Base-by-base conservation (phyloP, 78 protist genomes). In the Dictyostelium citrinum region DNA sequence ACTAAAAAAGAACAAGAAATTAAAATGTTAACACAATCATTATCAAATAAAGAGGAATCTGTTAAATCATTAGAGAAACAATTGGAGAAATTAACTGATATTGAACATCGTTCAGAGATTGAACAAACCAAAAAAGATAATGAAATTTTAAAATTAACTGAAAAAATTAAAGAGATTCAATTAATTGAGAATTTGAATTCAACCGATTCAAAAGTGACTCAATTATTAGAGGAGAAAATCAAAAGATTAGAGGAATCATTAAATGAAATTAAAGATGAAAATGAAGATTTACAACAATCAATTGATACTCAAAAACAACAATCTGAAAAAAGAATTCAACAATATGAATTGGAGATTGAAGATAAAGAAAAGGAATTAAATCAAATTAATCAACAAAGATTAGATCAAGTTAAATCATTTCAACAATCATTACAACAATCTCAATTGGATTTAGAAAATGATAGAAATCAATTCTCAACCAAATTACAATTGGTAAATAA, bases 61-160 rank as follows among this genome's bases (percentile, higher is more conserved):
- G 0, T 20, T 3, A 78, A 24, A 20, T 29, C n/a, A 49, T 7
- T 39, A 8, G 84, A 58, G 22, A 41, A 46, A 78, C 33, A 29
- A 46, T 1, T 33, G 27, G 46, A 70, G 37, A 14, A 5, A 33
- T 31, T 70, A 2, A 33, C 4, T 4, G 43, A 33, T 27, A 17
- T 16, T 27, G 22, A 33, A 17, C 68, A 80, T 20, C 45, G 39
- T 24, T 55, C 31, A 20, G 84, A 80, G 27, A 20, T 49, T 20
- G 41, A 49, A 14, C 16, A 24, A 3, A 20, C 83, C 0, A 43
- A 78, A 27, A 78, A 78, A 46, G 83, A 78, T 35, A 78, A 46
- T 78, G 83, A 78, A 46, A 78, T 78, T 16, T 41, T 29, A 16
- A 78, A 78, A 10, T 29, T 78, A n/a, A 78, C 22, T 14, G 67